Conservation (phyloP, 2,329 filamentous ascomycete genomes). For the Talaromyces sp. region DNA sequence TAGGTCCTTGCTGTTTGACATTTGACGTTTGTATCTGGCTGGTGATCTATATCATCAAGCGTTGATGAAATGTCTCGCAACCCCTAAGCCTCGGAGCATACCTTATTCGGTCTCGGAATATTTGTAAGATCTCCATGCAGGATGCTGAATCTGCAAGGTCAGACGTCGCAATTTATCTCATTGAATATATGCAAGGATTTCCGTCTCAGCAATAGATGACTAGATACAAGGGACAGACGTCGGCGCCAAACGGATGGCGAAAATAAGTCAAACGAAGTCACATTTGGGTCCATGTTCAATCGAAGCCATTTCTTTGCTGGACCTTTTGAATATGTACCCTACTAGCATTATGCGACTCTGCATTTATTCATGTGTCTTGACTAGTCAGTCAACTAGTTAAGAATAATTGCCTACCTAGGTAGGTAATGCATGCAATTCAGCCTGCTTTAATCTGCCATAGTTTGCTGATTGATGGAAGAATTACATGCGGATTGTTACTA, state of each 20-base stretch:
- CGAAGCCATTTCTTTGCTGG: background rate
- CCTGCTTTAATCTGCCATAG: background rate
- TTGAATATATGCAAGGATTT: background rate
- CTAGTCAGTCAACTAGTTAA: background rate
- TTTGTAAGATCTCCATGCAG: background rate
- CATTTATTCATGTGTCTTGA: background rate
- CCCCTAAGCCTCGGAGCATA: background rate
- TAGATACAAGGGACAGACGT: background rate
- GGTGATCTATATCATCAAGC: background rate
- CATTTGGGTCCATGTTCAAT: background rate
- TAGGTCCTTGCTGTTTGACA: background rate
- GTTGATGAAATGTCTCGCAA: background rate
- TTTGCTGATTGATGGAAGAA: background rate
- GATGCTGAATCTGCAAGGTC: background rate
- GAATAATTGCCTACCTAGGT: constrained; percentile 5
- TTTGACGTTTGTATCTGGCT: background rate
- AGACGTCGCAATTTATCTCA: background rate
- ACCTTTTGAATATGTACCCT: background rate
- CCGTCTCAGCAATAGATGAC: background rate
- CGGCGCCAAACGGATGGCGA: background rate
- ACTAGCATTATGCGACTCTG: background rate
- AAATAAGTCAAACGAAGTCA: background rate
- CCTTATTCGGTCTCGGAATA: background rate
- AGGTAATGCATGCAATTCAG: background rate
- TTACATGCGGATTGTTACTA: background rate